Evolutionary conservation across 2,329 filamentous ascomycete genomes (phyloP).

Genomic region (Sordariomycetes sp.): DNA sequence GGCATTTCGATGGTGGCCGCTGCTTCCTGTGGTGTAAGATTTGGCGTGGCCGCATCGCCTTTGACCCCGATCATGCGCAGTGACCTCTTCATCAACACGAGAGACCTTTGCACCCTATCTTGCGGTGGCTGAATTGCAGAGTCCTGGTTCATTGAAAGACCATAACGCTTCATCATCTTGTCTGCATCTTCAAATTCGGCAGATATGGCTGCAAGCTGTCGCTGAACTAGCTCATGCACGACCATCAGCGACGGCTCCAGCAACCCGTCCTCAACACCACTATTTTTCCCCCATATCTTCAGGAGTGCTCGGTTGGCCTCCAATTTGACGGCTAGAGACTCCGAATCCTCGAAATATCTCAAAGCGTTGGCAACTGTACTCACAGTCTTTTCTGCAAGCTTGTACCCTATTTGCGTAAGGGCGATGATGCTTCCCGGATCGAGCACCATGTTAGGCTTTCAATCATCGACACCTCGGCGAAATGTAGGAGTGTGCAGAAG

Average conservation of each 20-base stretch:
- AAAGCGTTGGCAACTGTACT: neutral
- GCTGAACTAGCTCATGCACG: neutral
- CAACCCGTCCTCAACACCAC: neutral
- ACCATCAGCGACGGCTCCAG: neutral
- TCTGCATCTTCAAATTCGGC: neutral
- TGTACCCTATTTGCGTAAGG: neutral
- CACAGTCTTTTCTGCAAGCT: neutral
- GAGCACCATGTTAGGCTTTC: neutral
- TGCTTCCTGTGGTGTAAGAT: neutral
- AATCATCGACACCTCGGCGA: neutral
- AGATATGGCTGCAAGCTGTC: neutral
- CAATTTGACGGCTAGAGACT: neutral
- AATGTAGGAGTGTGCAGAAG: too few species aligned
- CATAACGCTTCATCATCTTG: conserved; percentile 1
- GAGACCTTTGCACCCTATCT: neutral
- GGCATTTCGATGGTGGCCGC: neutral
- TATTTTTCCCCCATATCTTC: neutral
- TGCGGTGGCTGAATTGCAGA: neutral
- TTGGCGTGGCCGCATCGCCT: neutral
- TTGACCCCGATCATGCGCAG: conserved; percentile 1
- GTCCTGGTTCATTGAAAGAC: neutral
- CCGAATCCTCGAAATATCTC: neutral
- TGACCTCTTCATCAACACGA: neutral
- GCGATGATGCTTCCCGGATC: neutral
- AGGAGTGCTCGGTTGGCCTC: neutral